Evolutionary conservation across 176 grass and related monocot species (phyloP), one percentile per base, ranked within the genome.

Genomic region (Oryza glaberrima): DNA sequence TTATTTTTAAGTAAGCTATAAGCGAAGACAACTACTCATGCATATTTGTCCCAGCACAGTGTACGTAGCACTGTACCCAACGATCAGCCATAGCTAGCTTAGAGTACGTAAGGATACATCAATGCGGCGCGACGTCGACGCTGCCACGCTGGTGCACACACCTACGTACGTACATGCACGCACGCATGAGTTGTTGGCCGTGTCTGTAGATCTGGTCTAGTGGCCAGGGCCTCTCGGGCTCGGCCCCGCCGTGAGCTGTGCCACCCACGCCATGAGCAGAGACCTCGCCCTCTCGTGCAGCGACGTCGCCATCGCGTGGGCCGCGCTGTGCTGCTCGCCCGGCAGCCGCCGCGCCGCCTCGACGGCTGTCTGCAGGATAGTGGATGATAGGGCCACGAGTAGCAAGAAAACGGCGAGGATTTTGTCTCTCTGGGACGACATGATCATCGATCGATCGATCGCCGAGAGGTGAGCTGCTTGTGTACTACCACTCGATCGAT

Each of bases 171-270:
- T 26, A 26, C 26, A 26, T 26, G 26, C 26, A 26, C 26, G 26
- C 19, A 58, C 54, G 48, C 58, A 19, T 28, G 64, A 84, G 72
- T 44, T 44, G 20, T 52, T 58, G 54, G 54, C 54, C 23, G 51
- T 28, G 19, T 70, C 47, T 36, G 25, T 32, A 32, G 30, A 32
- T 19, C 20, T 63, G 58, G n/a, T 60, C 86, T 83, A 92, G 81
- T 92, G 92, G 4, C 92, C 92, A 3, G 92, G 86, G 51, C 92
- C 92, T 73, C 56, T 85, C 71, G 71, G 63, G 81, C 92, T 94
- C 3, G 84, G 87, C 19, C 90, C 90, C 14, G 77, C 43, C 1
- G 73, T 81, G 56, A 94, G 86, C 82, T 91, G 90, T 58, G 81
- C 84, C 43, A 84, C 61, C 92, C 87, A 94, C 32, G 77, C 81